phyloP scores from a whole-genome alignment of 768 basidiomycete species.

The Coprinellus aureogranulatus region DNA sequence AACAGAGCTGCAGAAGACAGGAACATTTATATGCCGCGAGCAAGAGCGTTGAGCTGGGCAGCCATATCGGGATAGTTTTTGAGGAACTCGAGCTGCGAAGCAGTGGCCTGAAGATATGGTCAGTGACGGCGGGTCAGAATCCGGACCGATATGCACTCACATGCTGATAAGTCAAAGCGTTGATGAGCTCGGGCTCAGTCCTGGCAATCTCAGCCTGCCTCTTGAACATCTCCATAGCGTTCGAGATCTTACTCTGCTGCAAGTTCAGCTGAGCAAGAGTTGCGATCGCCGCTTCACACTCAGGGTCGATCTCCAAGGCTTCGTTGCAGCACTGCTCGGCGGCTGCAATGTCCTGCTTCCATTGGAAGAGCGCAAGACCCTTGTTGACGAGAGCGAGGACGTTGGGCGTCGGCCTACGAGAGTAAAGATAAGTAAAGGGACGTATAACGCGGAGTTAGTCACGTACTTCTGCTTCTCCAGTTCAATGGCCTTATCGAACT shows the following conservation, averaged over 20 bases:
- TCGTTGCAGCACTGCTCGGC: conserved; percentile 87
- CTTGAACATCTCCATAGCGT: conserved; percentile 84
- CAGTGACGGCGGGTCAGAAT: neutral
- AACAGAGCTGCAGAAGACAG: too few relatives aligned
- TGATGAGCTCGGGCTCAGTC: conserved; percentile 84
- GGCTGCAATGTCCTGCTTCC: conserved; percentile 82
- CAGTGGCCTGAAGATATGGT: conserved; percentile 57
- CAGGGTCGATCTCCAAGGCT: conserved; percentile 83
- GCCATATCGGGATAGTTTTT: conserved; percentile 82
- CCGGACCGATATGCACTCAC: conserved; percentile 40
- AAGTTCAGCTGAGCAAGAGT: conserved; percentile 91
- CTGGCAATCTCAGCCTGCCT: conserved; percentile 82
- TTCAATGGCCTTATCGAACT: conserved; percentile 90
- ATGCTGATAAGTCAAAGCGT: conserved; percentile 75
- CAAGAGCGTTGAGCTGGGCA: conserved; percentile 53
- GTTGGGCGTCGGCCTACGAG: conserved; percentile 53
- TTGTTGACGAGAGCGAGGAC: conserved; percentile 96
- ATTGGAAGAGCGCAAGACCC: conserved; percentile 93
- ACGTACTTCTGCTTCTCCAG: conserved; percentile 73
- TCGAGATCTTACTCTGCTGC: conserved; percentile 86
- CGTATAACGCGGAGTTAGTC: neutral
- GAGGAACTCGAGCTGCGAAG: conserved; percentile 80
- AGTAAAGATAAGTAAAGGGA: conserved; percentile 3
- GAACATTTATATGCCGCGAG: conserved; percentile 20
- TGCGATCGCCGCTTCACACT: conserved; percentile 95